These are phyloP conservation scores for Ramalina peruviana DNA, from an alignment of 495 filamentous ascomycete genomes.

Conservation along the genomic window DNA sequence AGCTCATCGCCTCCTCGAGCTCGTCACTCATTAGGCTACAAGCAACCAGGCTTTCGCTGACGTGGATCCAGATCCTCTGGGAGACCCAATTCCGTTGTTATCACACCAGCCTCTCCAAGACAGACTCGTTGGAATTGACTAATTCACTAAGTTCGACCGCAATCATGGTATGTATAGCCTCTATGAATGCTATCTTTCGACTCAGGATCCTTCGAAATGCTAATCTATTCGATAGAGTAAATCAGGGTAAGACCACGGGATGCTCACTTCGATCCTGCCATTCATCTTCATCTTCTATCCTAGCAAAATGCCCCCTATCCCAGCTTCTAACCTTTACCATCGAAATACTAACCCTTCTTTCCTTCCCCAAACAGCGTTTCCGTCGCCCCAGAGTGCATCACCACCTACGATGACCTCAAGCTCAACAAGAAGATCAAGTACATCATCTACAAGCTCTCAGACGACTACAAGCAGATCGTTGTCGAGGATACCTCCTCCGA, in stretches of 20 bases:
- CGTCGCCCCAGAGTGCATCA: conserved; percentile 66
- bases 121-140: too few relatives aligned
- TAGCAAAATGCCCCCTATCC: conserved; percentile 1
- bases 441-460: conserved; percentile 93
- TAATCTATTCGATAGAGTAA: conserved; percentile 36
- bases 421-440: conserved; percentile 77
- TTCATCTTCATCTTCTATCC: conserved; percentile 3
- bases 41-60: background rate
- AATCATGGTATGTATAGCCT: conserved; percentile 3
- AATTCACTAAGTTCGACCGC: too few relatives aligned
- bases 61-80: too few relatives aligned
- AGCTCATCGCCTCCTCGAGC: background rate
- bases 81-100: background rate
- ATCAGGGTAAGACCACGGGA: conserved; percentile 45
- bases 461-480: conserved; percentile 81
- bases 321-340: conserved; percentile 1
- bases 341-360: background rate
- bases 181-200: background rate
- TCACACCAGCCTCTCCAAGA: background rate
- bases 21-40: background rate
- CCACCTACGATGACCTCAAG: conserved; percentile 80
- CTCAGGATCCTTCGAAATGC: background rate
- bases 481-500: conserved; percentile 58
- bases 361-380: conserved; percentile 46
- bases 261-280: conserved; percentile 10